Conservation (phyloP, 768 basidiomycete species). For the Termitomyces eurrhizus region DNA sequence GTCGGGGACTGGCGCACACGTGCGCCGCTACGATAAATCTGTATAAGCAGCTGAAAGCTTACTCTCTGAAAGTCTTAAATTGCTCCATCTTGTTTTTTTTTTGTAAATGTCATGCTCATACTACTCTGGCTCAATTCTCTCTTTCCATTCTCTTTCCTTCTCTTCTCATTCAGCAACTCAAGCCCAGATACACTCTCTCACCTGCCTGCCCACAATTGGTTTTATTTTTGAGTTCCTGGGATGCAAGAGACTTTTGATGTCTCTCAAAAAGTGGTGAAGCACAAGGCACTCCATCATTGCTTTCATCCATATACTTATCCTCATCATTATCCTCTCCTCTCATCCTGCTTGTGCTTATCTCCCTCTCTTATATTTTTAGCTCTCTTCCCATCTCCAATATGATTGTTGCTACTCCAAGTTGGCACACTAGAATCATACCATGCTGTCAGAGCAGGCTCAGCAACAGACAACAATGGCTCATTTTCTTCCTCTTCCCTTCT, state of each 20-base stretch:
- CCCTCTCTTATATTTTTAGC: neutral
- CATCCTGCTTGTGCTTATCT: neutral
- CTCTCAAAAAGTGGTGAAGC: conserved; percentile 14
- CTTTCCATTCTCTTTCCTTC: conserved; percentile 14
- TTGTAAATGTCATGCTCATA: conserved; percentile 41
- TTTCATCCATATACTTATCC: neutral
- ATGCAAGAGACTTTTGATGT: conserved; percentile 13
- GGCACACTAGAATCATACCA: conserved; percentile 15
- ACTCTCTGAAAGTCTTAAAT: no score
- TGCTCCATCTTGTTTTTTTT: no score
- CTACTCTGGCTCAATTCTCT: conserved; percentile 45
- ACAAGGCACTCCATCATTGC: neutral
- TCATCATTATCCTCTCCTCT: neutral
- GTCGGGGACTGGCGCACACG: no score
- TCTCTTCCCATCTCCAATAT: neutral
- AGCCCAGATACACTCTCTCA: neutral
- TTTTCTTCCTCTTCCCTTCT: conserved; percentile 11
- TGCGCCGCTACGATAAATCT: no score
- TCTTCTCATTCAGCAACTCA: neutral
- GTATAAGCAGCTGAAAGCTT: no score
- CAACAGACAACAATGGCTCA: conserved; percentile 14
- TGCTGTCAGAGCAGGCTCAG: conserved; percentile 19
- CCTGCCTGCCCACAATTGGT: neutral
- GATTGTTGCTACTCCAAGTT: conserved; percentile 4
- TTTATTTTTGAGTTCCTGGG: neutral